A percentile compares a stretch with the other conserved stretches of the same genome.
phyloP scores from a whole-genome alignment of 352 stramenopile genomes.

The Globisporangium irregulare region DNA sequence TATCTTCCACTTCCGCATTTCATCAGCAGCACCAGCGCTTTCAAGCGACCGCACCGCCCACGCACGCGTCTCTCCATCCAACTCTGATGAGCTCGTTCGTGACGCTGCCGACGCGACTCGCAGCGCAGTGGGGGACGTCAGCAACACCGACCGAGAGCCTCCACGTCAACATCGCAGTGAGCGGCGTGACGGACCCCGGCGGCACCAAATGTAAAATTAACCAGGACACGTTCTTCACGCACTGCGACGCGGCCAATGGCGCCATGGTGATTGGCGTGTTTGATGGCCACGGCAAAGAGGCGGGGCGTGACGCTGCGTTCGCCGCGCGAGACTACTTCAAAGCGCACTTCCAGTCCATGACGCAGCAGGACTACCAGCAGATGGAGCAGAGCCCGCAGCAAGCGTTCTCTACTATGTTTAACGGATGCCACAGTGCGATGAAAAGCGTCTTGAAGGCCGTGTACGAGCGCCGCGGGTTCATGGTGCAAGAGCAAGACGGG shows the following conservation, averaged over 20 bases:
- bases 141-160: background rate
- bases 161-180: constrained; percentile 28
- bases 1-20: background rate
- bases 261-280: constrained; percentile 75
- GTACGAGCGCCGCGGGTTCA: constrained; percentile 57
- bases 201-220: constrained; percentile 63
- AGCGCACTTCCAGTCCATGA: constrained; percentile 51
- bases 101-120: constrained; percentile 5
- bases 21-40: background rate
- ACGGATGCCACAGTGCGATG: constrained; percentile 58
- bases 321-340: constrained; percentile 65
- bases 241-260: constrained; percentile 30
- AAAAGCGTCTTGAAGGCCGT: constrained; percentile 56
- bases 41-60: no score
- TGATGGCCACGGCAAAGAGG: constrained; percentile 83
- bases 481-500: constrained; percentile 57
- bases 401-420: constrained; percentile 51
- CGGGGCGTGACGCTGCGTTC: constrained; percentile 62
- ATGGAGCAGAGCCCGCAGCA: constrained; percentile 52
- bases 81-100: constrained; percentile 11
- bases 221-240: constrained; percentile 88
- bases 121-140: background rate
- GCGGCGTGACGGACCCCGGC: constrained; percentile 56
- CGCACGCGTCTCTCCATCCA: background rate
- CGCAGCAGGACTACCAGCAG: constrained; percentile 36